Conservation (phyloP, 2,329 filamentous ascomycete species). For the Aspergillus intermedius region DNA sequence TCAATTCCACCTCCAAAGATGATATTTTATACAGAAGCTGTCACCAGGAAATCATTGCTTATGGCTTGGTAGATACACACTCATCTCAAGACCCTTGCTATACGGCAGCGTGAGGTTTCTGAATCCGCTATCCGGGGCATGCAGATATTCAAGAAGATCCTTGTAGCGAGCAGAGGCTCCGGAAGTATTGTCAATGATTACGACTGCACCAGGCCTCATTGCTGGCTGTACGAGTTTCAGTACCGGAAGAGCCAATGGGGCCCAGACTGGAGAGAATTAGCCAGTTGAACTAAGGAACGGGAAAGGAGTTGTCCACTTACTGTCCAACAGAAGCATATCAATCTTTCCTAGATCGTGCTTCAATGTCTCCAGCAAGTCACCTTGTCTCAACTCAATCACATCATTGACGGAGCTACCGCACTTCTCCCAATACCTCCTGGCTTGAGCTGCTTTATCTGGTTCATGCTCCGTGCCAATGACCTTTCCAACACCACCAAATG, state of each 20-base stretch:
- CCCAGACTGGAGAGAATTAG: constrained; percentile 28
- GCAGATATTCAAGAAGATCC: constrained; percentile 45
- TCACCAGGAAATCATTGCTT: too few species aligned
- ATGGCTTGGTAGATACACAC: constrained; percentile 24
- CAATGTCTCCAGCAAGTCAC: constrained; percentile 37
- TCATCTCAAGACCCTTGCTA: constrained; percentile 43
- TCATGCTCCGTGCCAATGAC: constrained; percentile 60
- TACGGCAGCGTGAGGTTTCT: constrained; percentile 45
- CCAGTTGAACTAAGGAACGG: too few species aligned
- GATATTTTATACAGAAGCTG: too few species aligned
- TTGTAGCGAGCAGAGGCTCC: constrained; percentile 25
- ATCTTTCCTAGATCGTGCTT: constrained; percentile 26
- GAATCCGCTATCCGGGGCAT: constrained; percentile 44
- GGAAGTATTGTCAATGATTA: constrained; percentile 35
- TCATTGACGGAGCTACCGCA: constrained; percentile 24
- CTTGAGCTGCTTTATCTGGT: constrained; percentile 45
- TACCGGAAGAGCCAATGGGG: constrained; percentile 32
- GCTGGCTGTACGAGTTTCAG: constrained; percentile 31
- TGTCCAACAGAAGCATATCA: constrained; percentile 32
- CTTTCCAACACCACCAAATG: constrained; percentile 27
- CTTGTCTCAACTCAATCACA: constrained; percentile 34
- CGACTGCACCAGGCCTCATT: constrained; percentile 30
- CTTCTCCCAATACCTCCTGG: constrained; percentile 38
- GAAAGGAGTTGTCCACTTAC: constrained; percentile 28
- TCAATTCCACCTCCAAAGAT: too few species aligned